Conservation (phyloP, 805 yeast genomes). For the Danielia reshetovae region DNA sequence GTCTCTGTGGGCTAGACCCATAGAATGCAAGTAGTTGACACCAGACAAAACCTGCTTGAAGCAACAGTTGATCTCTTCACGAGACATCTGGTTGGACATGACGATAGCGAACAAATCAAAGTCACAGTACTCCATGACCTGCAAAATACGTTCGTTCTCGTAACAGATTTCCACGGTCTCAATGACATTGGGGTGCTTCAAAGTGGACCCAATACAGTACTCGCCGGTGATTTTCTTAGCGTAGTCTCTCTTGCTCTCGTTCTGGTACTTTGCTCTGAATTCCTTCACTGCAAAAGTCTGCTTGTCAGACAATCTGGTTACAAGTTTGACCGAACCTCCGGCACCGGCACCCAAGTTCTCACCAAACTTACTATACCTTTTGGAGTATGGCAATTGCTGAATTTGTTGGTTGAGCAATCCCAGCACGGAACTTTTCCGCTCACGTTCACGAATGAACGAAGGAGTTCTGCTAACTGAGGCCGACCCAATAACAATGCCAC, state of each 20-base stretch:
- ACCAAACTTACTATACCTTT: constrained; percentile 76
- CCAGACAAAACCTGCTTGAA: constrained; percentile 84
- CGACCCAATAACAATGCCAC: constrained; percentile 18
- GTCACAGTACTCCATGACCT: constrained; percentile 94
- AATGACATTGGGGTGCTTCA: constrained; percentile 85
- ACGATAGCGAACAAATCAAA: constrained; percentile 91
- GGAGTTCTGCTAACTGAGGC: constrained; percentile 28
- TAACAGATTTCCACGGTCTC: constrained; percentile 89
- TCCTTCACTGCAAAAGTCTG: constrained; percentile 89
- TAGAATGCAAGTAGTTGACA: constrained; percentile 70
- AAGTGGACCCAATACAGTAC: constrained; percentile 88
- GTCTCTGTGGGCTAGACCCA: constrained; percentile 90
- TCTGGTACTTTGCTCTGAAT: constrained; percentile 70
- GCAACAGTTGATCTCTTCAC: constrained; percentile 80
- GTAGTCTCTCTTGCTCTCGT: constrained; percentile 79
- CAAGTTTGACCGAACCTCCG: constrained; percentile 83
- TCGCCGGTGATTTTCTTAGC: constrained; percentile 91
- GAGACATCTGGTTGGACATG: constrained; percentile 85
- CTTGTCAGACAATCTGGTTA: constrained; percentile 61
- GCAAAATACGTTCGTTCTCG: constrained; percentile 81
- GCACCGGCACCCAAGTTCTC: constrained; percentile 93
- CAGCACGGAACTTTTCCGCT: constrained; percentile 36
- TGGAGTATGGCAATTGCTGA: constrained; percentile 55
- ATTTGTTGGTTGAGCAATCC: constrained; percentile 21
- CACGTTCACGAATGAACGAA: constrained; percentile 28